Evolutionary conservation across 805 yeast genomes (phyloP), one percentile per base, ranked within the genome.

Genomic region (Lachancea kluyveri): DNA sequence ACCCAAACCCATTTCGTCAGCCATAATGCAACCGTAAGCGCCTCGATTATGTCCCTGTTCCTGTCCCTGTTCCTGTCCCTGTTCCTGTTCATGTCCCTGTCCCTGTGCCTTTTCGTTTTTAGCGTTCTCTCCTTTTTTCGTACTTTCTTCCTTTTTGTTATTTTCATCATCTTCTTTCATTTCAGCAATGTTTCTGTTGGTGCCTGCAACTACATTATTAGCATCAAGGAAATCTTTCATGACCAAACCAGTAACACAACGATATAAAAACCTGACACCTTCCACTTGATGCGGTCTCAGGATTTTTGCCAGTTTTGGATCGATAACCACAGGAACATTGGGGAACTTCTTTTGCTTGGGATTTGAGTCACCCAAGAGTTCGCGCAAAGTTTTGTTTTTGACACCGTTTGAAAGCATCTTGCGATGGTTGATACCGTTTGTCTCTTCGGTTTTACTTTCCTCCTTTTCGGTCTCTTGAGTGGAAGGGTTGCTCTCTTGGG

Each of bases 21-120:
- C 96, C 97, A 90, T 90, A 30, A 90, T 90, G 52, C 96, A 90
- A 3, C 98, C 98, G 49, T 81, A 76, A 0, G 96, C 96, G 20
- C 80, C 67, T 6, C 85, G 72, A n/a, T n/a, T n/a, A n/a, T n/a
- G n/a, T n/a, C n/a, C n/a, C n/a, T n/a, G n/a, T n/a, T n/a, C n/a
- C n/a, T n/a, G n/a, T n/a, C n/a, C n/a, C n/a, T n/a, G n/a, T n/a
- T n/a, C n/a, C n/a, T n/a, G n/a, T n/a, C n/a, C n/a, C n/a, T n/a
- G n/a, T n/a, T n/a, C n/a, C n/a, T n/a, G n/a, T n/a, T n/a, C n/a
- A n/a, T n/a, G n/a, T n/a, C n/a, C n/a, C n/a, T n/a, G n/a, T n/a
- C n/a, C n/a, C n/a, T n/a, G n/a, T n/a, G n/a, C n/a, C n/a, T n/a
- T n/a, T n/a, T n/a, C n/a, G n/a, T n/a, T 19, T 21, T 21, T 31